These are phyloP conservation scores for Tricholoma furcatifolium DNA, from an alignment of 768 basidiomycete species.

Conservation along the genomic window DNA sequence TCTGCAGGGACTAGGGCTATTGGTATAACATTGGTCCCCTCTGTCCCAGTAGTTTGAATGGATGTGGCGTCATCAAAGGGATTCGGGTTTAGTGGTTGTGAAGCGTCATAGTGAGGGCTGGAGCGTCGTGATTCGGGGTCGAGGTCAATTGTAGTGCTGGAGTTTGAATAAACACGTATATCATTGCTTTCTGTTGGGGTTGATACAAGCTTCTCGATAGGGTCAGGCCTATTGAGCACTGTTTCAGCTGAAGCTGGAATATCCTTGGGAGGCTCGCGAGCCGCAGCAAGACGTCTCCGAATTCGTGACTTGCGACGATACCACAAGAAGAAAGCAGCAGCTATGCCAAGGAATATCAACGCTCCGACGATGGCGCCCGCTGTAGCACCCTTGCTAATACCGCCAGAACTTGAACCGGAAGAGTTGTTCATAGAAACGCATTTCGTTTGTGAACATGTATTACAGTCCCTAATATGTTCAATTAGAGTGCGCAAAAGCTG, in stretches of 20 bases:
- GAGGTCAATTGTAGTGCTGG: conserved; percentile 56
- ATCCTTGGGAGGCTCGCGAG: conserved; percentile 49
- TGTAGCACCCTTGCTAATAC: conserved; percentile 66
- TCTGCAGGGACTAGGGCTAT: conserved; percentile 76
- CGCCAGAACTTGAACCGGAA: conserved; percentile 28
- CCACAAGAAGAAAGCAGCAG: conserved; percentile 53
- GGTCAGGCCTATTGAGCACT: conserved; percentile 82
- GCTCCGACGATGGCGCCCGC: conserved; percentile 72
- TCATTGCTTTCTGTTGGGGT: conserved; percentile 34
- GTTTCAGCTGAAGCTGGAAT: conserved; percentile 72
- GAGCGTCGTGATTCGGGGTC: conserved; percentile 48
- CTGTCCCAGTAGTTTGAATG: conserved; percentile 80
- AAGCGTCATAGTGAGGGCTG: conserved; percentile 27
- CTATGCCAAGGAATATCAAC: conserved; percentile 56
- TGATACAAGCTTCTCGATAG: conserved; percentile 57
- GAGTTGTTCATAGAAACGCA: conserved; percentile 40
- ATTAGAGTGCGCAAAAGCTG: conserved; percentile 4
- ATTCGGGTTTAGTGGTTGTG: conserved; percentile 46
- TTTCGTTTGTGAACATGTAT: conserved; percentile 47
- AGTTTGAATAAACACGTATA: conserved; percentile 48
- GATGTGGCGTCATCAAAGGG: conserved; percentile 79
- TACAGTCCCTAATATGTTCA: conserved; percentile 49
- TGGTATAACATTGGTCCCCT: conserved; percentile 83
- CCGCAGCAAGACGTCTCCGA: conserved; percentile 31
- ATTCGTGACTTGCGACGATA: conserved; percentile 59